Percentiles rank a stretch among this genome's conserved stretches.
These are phyloP conservation scores for Lumnitzera littorea DNA, from an alignment of 345 rosid species.

Conservation along the genomic window DNA sequence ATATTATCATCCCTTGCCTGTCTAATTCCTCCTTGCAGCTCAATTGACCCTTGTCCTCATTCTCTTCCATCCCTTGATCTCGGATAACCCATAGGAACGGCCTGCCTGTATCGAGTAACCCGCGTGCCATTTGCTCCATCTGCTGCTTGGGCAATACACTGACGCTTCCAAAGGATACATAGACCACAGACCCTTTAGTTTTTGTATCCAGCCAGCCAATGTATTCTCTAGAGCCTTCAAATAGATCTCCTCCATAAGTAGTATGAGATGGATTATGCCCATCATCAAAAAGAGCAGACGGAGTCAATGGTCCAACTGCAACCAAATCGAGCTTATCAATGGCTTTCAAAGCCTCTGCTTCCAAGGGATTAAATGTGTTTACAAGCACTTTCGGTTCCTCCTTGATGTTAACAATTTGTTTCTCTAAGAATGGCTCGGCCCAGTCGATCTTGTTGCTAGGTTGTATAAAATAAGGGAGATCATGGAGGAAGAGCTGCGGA, in stretches of 20 bases:
- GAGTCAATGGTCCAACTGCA: conserved; percentile 42
- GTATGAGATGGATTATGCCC: conserved; percentile 6
- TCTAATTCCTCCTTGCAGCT: conserved; percentile 7
- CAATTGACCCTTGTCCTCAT: conserved; percentile 5
- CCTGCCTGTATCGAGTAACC: background rate
- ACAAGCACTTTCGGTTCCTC: conserved; percentile 38
- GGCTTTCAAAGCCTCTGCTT: conserved; percentile 28
- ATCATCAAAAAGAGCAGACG: conserved; percentile 15
- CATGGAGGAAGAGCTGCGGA: conserved; percentile 23
- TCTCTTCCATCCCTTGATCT: background rate
- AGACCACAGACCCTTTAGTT: conserved; percentile 15
- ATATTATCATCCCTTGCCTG: conserved; percentile 16
- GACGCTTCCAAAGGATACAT: conserved; percentile 26
- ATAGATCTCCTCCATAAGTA: conserved; percentile 22
- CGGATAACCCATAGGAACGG: conserved; percentile 28
- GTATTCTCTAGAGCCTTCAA: conserved; percentile 15
- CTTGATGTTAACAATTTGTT: conserved; percentile 25
- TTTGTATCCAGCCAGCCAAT: conserved; percentile 31
- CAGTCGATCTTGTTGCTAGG: conserved; percentile 11
- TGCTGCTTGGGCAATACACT: conserved; percentile 8
- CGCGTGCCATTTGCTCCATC: conserved; percentile 20
- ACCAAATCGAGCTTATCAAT: conserved; percentile 15
- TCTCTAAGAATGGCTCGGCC: background rate
- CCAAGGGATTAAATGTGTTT: conserved; percentile 50
- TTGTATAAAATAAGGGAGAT: conserved; percentile 41